Evolutionary conservation across 1,284 basidiomycete species (phyloP).

Genomic region (Lignosus rhinocerotis): DNA sequence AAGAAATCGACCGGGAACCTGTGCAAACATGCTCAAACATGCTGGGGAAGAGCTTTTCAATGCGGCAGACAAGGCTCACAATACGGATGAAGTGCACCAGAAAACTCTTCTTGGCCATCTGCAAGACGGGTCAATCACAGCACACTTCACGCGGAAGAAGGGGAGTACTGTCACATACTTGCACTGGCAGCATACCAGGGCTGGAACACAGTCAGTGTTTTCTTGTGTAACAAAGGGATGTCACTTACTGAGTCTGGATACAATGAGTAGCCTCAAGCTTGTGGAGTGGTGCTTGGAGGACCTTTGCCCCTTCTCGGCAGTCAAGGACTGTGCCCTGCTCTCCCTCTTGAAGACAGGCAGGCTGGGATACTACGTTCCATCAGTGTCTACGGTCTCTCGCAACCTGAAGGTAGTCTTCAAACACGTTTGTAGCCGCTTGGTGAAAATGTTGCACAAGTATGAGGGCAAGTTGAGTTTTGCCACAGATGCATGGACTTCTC

Average conservation of each 20-base stretch:
- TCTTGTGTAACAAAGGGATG: too few species aligned
- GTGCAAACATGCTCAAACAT: not conserved
- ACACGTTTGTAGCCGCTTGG: not conserved
- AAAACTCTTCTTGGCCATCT: not conserved
- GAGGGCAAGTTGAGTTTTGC: slow-evolving; percentile 3
- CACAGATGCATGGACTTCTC: slow-evolving; percentile 11
- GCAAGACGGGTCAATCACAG: not conserved
- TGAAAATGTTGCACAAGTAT: slow-evolving; percentile 5
- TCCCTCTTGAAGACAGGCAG: slow-evolving; percentile 28
- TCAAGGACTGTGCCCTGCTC: slow-evolving; percentile 19
- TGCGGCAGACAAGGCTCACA: not conserved
- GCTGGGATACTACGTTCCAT: slow-evolving; percentile 24
- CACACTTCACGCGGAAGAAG: not conserved
- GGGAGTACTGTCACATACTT: not conserved
- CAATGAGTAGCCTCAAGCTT: slow-evolving; percentile 13
- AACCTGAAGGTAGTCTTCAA: slow-evolving; percentile 15
- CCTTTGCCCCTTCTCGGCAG: slow-evolving; percentile 21
- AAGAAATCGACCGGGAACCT: not conserved
- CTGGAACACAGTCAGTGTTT: not conserved
- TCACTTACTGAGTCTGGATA: too few species aligned
- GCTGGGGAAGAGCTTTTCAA: not conserved
- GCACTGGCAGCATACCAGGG: not conserved
- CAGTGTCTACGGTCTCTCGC: slow-evolving; percentile 16
- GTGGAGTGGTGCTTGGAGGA: slow-evolving; percentile 23
- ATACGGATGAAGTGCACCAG: not conserved